A percentile compares a stretch with the other conserved stretches of the same genome.
phyloP scores from a whole-genome alignment of 129 eudicot genomes.

The Escallonia rubra region DNA sequence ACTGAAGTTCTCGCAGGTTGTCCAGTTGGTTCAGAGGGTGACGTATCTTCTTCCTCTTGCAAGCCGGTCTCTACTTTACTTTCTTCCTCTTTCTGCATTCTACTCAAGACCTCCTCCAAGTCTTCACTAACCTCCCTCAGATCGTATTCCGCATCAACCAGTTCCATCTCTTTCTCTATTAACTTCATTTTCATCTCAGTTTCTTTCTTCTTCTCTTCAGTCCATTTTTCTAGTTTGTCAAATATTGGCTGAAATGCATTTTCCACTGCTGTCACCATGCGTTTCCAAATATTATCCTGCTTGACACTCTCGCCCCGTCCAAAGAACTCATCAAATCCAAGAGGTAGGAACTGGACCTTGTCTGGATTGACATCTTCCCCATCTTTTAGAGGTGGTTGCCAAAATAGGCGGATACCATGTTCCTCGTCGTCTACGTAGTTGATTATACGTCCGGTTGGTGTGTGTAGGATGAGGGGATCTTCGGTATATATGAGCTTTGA shows the following conservation, averaged over 20 bases:
- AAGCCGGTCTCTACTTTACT: slow-evolving; percentile 38
- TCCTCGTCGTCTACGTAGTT: slow-evolving; percentile 81
- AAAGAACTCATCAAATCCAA: slow-evolving; percentile 69
- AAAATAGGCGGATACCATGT: slow-evolving; percentile 69
- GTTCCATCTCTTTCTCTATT: slow-evolving; percentile 47
- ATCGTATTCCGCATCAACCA: slow-evolving; percentile 58
- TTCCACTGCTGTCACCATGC: slow-evolving; percentile 27
- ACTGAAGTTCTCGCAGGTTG: slow-evolving; percentile 14
- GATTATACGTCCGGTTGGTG: slow-evolving; percentile 74
- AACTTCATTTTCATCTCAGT: slow-evolving; percentile 32
- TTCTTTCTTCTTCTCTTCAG: slow-evolving; percentile 54
- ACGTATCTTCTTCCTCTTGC: slow-evolving; percentile 28
- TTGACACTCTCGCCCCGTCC: slow-evolving; percentile 24
- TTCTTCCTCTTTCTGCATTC: slow-evolving; percentile 65
- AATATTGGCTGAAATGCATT: slow-evolving; percentile 32
- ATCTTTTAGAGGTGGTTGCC: slow-evolving; percentile 64
- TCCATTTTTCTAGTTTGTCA: slow-evolving; percentile 49
- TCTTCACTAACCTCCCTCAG: slow-evolving; percentile 68
- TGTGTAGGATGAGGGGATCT: slow-evolving; percentile 85
- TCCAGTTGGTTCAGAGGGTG: slow-evolving; percentile 12
- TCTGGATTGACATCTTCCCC: slow-evolving; percentile 64
- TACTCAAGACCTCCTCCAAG: slow-evolving; percentile 61
- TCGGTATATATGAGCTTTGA: slow-evolving; percentile 54
- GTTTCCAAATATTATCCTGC: slow-evolving; percentile 29
- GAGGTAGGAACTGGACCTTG: slow-evolving; percentile 60